Evolutionary conservation across 768 basidiomycete genomes (phyloP).

Genomic region (Tephrocybe sp.): DNA sequence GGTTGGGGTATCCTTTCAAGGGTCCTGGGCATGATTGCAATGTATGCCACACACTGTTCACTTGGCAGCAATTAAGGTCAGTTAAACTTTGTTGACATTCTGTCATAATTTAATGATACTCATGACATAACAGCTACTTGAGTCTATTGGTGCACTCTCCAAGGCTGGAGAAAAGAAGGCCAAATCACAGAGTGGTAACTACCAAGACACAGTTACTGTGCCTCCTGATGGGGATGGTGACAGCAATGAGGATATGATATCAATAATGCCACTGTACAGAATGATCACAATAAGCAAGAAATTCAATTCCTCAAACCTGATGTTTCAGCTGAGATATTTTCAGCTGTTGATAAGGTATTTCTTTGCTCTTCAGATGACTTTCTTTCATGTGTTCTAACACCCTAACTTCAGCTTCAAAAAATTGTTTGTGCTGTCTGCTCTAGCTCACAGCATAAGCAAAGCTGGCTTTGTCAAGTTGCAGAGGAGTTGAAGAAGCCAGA

Average conservation of each 20-base stretch:
- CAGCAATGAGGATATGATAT: neutral
- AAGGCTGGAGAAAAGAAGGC: conserved; percentile 19
- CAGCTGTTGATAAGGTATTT: neutral
- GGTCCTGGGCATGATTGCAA: conserved; percentile 1
- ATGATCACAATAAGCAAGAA: too few relatives aligned
- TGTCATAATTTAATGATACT: neutral
- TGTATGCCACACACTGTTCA: conserved; percentile 10
- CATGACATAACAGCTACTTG: conserved; percentile 26
- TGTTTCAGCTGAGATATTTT: too few relatives aligned
- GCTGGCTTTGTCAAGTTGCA: conserved; percentile 19
- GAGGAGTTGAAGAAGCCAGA: neutral
- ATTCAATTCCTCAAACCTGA: too few relatives aligned
- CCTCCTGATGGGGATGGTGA: conserved; percentile 1
- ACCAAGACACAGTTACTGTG: conserved; percentile 20
- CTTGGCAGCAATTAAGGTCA: conserved; percentile 3
- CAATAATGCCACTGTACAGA: neutral
- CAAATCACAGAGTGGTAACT: conserved; percentile 12
- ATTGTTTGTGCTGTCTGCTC: conserved; percentile 22
- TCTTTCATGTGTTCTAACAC: neutral
- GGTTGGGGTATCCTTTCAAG: neutral
- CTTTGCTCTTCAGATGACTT: neutral
- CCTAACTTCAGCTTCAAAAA: conserved; percentile 21
- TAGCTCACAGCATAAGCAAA: conserved; percentile 22
- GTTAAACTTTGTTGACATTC: neutral
- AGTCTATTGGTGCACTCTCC: conserved; percentile 27